Percentiles rank a stretch among this genome's conserved stretches.
phyloP scores from a whole-genome alignment of 441 rosid genomes.

The Brassica hybrid region DNA sequence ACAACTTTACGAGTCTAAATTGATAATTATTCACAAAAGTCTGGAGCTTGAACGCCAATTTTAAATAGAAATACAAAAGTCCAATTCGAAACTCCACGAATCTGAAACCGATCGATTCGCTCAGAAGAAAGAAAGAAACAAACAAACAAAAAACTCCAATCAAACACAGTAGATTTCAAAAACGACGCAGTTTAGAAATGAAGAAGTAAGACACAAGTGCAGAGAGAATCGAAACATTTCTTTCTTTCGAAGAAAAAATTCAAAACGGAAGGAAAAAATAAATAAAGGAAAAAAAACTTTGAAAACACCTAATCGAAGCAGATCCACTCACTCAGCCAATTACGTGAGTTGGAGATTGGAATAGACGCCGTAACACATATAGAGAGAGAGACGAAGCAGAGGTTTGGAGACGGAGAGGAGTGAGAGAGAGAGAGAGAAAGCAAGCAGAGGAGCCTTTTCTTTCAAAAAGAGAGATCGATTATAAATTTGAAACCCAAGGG shows the following conservation, averaged over 20 bases:
- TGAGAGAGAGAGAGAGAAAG: neutral
- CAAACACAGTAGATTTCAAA: neutral
- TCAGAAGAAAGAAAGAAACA: too few species aligned
- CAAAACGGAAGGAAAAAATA: neutral
- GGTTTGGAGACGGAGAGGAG: neutral
- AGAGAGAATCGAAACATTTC: neutral
- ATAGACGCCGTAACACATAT: neutral
- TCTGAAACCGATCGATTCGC: too few species aligned
- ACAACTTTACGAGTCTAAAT: neutral
- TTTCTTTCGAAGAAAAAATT: neutral
- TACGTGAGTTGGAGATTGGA: neutral
- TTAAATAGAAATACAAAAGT: neutral
- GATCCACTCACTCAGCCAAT: neutral
- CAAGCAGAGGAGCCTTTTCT: neutral
- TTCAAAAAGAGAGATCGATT: constrained; percentile 4
- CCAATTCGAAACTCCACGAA: neutral
- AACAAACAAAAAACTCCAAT: neutral
- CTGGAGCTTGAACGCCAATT: neutral
- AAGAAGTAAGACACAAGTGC: neutral
- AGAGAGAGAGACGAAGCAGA: neutral
- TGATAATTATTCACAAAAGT: neutral
- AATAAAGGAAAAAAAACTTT: neutral
- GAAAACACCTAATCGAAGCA: neutral
- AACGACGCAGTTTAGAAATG: neutral
- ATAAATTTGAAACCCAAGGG: neutral